phyloP scores from a whole-genome alignment of 495 filamentous ascomycete species.

The Parmelia sp. region DNA sequence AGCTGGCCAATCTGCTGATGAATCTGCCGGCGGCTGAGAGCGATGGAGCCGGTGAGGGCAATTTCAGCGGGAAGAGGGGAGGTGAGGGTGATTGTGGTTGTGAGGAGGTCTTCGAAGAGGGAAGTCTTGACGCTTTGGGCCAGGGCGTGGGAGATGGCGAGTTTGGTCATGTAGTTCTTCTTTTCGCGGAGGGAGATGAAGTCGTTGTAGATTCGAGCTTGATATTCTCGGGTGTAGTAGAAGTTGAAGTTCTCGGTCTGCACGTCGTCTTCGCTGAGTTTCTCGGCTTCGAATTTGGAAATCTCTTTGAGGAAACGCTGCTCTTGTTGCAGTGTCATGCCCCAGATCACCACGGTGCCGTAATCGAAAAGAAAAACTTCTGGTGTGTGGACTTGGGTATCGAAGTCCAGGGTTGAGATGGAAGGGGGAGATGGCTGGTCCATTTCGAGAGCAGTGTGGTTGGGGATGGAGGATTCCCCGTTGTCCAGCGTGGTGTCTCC shows the following conservation, averaged over 20 bases:
- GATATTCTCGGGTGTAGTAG: slow-evolving; percentile 95
- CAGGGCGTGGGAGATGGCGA: slow-evolving; percentile 91
- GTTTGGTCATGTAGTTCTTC: slow-evolving; percentile 93
- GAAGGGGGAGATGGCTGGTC: slow-evolving; percentile 22
- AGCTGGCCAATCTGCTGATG: slow-evolving; percentile 98
- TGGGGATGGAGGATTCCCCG: slow-evolving; percentile 24
- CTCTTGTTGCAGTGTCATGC: slow-evolving; percentile 82
- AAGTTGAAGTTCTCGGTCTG: slow-evolving; percentile 98
- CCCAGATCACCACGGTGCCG: slow-evolving; percentile 99
- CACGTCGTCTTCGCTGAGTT: slow-evolving; percentile 76
- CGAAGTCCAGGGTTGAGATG: slow-evolving; percentile 46
- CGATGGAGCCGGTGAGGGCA: slow-evolving; percentile 82
- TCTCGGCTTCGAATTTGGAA: slow-evolving; percentile 90
- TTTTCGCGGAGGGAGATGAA: slow-evolving; percentile 93
- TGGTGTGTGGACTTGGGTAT: slow-evolving; percentile 77
- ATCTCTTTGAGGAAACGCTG: slow-evolving; percentile 86
- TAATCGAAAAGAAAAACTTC: slow-evolving; percentile 97
- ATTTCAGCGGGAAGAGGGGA: slow-evolving; percentile 87
- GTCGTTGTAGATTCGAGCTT: slow-evolving; percentile 97
- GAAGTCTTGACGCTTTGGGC: slow-evolving; percentile 97
- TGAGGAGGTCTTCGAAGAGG: slow-evolving; percentile 92
- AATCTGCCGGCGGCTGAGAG: slow-evolving; percentile 75
- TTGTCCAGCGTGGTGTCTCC: slow-evolving; percentile 31
- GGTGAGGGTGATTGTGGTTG: slow-evolving; percentile 81
- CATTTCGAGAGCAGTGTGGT: slow-evolving; percentile 44